phyloP scores from a whole-genome alignment of 805 yeast species.

The Yamadazyma philogaea region DNA sequence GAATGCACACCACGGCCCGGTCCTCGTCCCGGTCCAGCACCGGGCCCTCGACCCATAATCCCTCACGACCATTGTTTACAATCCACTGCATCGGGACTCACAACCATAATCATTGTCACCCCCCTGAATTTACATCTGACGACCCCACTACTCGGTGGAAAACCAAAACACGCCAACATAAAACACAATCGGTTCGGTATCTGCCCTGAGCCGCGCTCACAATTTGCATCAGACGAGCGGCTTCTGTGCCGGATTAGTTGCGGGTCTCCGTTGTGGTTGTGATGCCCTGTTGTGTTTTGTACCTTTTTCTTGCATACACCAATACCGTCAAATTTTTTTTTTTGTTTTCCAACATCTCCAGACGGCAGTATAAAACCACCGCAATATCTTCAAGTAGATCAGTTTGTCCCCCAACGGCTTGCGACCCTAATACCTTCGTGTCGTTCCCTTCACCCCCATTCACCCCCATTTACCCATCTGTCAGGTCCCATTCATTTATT shows the following conservation, averaged over 20 bases:
- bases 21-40: too few species aligned
- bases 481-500: not conserved
- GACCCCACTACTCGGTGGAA: not conserved
- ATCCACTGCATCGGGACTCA: too few species aligned
- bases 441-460: too few species aligned
- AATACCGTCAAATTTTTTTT: not conserved
- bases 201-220: slow-evolving; percentile 1
- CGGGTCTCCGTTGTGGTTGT: not conserved
- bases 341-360: not conserved
- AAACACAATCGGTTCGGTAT: not conserved
- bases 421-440: too few species aligned
- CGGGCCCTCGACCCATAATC: too few species aligned
- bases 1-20: too few species aligned
- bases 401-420: too few species aligned
- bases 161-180: not conserved
- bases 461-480: too few species aligned
- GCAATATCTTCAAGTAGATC: not conserved
- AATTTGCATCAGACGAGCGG: not conserved
- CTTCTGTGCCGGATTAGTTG: not conserved
- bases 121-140: too few species aligned
- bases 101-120: too few species aligned
- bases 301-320: slow-evolving; percentile 1
- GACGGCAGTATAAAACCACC: slow-evolving; percentile 1
- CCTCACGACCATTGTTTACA: too few species aligned
- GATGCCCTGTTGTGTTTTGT: not conserved